These are phyloP conservation scores for Glonium stellatum DNA, from an alignment of 495 filamentous ascomycete species.

Conservation along the genomic window DNA sequence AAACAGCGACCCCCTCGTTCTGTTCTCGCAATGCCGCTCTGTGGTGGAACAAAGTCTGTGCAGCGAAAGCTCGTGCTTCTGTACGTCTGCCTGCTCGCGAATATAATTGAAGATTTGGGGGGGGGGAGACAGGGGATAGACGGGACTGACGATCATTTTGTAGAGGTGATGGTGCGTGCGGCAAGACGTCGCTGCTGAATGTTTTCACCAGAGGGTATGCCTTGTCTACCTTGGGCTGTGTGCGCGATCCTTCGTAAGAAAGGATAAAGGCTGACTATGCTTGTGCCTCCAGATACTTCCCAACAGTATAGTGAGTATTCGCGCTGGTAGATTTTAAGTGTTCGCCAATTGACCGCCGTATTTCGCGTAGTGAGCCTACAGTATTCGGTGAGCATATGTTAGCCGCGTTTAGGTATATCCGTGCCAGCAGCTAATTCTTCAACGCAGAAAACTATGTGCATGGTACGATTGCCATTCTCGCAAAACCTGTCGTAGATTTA, in stretches of 20 bases:
- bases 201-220: slow-evolving; percentile 94
- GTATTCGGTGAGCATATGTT: slow-evolving; percentile 62
- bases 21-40: slow-evolving; percentile 47
- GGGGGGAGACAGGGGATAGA: slow-evolving; percentile 12
- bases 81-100: slow-evolving; percentile 47
- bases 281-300: slow-evolving; percentile 68
- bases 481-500: neutral
- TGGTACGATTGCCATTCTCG: slow-evolving; percentile 46
- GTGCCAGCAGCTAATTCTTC: slow-evolving; percentile 8
- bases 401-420: neutral
- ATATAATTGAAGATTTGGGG: neutral
- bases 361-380: slow-evolving; percentile 66
- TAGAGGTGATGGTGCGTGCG: slow-evolving; percentile 94
- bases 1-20: slow-evolving; percentile 31
- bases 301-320: slow-evolving; percentile 77
- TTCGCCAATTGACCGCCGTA: slow-evolving; percentile 30
- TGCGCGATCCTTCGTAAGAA: neutral
- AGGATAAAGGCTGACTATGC: neutral
- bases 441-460: slow-evolving; percentile 90
- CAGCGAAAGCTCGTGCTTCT: slow-evolving; percentile 96
- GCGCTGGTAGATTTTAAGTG: neutral
- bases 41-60: slow-evolving; percentile 67
- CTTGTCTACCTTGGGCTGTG: neutral
- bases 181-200: slow-evolving; percentile 94
- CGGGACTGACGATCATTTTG: slow-evolving; percentile 12